phyloP scores from a whole-genome alignment of 805 yeast species.

The Metschnikowia hibisci region DNA sequence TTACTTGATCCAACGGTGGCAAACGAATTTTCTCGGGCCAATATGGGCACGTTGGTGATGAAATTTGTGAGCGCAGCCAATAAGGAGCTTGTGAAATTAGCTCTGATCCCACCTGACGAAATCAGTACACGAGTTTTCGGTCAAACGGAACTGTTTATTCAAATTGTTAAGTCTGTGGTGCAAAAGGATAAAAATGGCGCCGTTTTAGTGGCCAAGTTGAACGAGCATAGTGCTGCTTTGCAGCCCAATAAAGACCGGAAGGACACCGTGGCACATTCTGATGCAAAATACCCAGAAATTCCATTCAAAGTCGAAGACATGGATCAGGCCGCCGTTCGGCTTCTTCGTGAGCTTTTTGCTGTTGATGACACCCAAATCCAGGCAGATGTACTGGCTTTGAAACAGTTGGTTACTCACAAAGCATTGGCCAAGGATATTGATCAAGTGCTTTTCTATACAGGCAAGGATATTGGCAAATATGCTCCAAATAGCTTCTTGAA shows the following conservation, averaged over 20 bases:
- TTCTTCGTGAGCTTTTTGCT: slow-evolving; percentile 47
- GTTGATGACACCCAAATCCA: slow-evolving; percentile 50
- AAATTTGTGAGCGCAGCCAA: slow-evolving; percentile 52
- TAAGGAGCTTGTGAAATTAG: slow-evolving; percentile 46
- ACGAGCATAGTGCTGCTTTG: slow-evolving; percentile 37
- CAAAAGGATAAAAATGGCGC: slow-evolving; percentile 37
- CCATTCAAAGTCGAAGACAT: slow-evolving; percentile 54
- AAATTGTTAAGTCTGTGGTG: slow-evolving; percentile 35
- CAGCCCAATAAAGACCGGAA: slow-evolving; percentile 21
- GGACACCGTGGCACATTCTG: slow-evolving; percentile 7
- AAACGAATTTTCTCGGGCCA: slow-evolving; percentile 27
- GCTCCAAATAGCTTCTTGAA: slow-evolving; percentile 23
- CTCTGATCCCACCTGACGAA: slow-evolving; percentile 26
- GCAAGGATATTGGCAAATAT: slow-evolving; percentile 41
- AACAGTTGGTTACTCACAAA: slow-evolving; percentile 38
- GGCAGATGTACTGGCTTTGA: slow-evolving; percentile 46
- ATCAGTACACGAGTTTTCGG: slow-evolving; percentile 31
- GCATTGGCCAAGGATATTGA: slow-evolving; percentile 35
- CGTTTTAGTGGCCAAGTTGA: slow-evolving; percentile 38
- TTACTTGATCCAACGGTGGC: slow-evolving; percentile 46
- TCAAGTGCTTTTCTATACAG: slow-evolving; percentile 30
- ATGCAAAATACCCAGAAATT: slow-evolving; percentile 36
- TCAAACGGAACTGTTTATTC: slow-evolving; percentile 35
- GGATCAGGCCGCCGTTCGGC: slow-evolving; percentile 40
- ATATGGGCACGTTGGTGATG: slow-evolving; percentile 47